These are phyloP conservation scores for Mycena alexandri DNA, from an alignment of 768 basidiomycete genomes.

Conservation along the genomic window DNA sequence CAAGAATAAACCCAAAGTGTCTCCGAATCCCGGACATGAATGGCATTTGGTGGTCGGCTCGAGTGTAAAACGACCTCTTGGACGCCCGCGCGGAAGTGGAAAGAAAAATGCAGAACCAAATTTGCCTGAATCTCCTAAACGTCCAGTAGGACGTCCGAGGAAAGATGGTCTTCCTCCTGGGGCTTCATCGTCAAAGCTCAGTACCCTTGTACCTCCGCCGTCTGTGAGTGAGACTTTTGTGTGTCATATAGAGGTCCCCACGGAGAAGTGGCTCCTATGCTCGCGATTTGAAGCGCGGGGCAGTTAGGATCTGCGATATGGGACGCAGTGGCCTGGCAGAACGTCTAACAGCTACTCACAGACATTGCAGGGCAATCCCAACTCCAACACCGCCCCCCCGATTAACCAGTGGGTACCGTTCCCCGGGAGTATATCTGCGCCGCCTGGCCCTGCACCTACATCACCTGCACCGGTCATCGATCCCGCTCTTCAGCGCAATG, in stretches of 20 bases:
- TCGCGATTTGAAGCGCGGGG: too few species aligned
- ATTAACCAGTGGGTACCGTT: conserved; percentile 30
- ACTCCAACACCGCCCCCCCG: neutral
- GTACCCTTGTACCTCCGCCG: conserved; percentile 17
- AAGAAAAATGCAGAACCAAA: conserved; percentile 67
- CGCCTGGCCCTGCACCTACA: conserved; percentile 39
- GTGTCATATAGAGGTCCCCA: neutral
- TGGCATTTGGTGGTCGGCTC: neutral
- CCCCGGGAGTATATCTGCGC: conserved; percentile 34
- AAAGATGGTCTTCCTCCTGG: conserved; percentile 88
- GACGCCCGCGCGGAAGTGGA: conserved; percentile 84
- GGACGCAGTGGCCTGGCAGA: too few species aligned
- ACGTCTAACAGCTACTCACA: too few species aligned
- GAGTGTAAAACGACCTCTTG: conserved; percentile 75
- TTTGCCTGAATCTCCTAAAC: conserved; percentile 60
- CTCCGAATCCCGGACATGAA: conserved; percentile 17
- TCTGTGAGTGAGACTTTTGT: conserved; percentile 14
- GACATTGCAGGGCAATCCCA: conserved; percentile 6
- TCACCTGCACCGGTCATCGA: conserved; percentile 59
- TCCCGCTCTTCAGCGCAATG: conserved; percentile 66
- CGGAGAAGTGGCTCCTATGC: neutral
- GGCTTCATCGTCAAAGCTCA: conserved; percentile 45
- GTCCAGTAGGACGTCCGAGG: conserved; percentile 84
- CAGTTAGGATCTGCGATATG: too few species aligned
- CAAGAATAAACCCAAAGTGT: conserved; percentile 35